Evolutionary conservation across 257 asterid species (phyloP).

Genomic region (Gentiana macrophylla): DNA sequence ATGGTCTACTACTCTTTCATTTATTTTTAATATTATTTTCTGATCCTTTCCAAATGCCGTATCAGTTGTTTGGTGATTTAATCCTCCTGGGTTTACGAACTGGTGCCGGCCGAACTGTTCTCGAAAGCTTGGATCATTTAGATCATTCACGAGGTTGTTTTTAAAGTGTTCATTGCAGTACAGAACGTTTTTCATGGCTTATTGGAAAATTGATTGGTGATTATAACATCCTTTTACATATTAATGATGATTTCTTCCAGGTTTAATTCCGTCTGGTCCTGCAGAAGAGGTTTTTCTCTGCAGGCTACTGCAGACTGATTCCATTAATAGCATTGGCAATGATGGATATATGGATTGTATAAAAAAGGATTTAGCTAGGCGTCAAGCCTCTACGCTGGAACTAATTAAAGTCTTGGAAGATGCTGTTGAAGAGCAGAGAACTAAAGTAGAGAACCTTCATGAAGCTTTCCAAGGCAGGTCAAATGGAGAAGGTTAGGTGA

Average conservation of each 20-base stretch:
- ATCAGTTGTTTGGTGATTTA: constrained; percentile 68
- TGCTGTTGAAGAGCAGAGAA: constrained; percentile 55
- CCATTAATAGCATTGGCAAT: constrained; percentile 25
- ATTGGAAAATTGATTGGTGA: not conserved
- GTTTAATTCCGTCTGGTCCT: constrained; percentile 71
- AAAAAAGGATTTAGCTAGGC: constrained; percentile 52
- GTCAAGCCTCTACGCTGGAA: constrained; percentile 58
- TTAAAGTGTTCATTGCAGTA: constrained; percentile 7
- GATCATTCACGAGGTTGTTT: constrained; percentile 67
- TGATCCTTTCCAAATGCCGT: constrained; percentile 14
- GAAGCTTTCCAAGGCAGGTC: constrained; percentile 40
- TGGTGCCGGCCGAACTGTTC: constrained; percentile 46
- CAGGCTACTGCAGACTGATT: constrained; percentile 50
- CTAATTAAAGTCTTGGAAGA: constrained; percentile 65
- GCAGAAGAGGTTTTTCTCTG: constrained; percentile 77
- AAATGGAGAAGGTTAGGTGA: constrained; percentile 63
- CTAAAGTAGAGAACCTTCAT: constrained; percentile 49
- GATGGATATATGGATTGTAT: constrained; percentile 38
- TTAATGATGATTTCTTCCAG: constrained; percentile 28
- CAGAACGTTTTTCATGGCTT: constrained; percentile 2
- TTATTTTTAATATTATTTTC: constrained; percentile 9
- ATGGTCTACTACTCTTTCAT: constrained; percentile 5
- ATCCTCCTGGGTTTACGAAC: constrained; percentile 66
- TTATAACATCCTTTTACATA: not conserved
- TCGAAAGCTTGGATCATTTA: constrained; percentile 41